Evolutionary conservation across 2,329 filamentous ascomycete genomes (phyloP).

Genomic region (Hawksworthiomyces lignivorus): DNA sequence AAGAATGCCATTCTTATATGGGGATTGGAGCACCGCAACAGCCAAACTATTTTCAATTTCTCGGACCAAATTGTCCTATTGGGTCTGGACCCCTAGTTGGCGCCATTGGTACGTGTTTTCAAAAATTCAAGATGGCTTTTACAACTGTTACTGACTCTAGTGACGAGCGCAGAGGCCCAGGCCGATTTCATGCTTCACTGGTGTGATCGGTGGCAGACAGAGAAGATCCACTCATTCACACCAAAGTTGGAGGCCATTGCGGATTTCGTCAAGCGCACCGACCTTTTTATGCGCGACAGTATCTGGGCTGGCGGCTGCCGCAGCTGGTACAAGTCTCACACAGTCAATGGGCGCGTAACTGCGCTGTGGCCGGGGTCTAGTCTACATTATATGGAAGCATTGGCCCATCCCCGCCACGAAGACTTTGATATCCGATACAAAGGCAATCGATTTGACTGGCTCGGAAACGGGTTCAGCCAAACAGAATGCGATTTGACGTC

Average conservation of each 20-base stretch:
- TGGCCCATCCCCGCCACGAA: slow-evolving; percentile 21
- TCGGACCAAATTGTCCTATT: no score
- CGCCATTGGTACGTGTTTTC: no score
- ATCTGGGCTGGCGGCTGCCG: slow-evolving; percentile 22
- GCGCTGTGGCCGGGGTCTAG: slow-evolving; percentile 15
- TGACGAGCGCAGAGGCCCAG: no score
- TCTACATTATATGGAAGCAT: slow-evolving; percentile 18
- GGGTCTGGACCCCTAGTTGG: no score
- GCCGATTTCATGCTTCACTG: not conserved
- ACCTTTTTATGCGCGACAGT: slow-evolving; percentile 20
- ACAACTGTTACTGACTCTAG: no score
- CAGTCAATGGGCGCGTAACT: slow-evolving; percentile 17
- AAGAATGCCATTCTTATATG: no score
- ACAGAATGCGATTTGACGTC: no score
- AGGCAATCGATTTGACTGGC: slow-evolving; percentile 5
- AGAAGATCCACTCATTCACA: not conserved
- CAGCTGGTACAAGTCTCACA: slow-evolving; percentile 19
- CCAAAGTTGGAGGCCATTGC: not conserved
- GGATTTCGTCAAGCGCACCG: slow-evolving; percentile 19
- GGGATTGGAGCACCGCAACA: no score
- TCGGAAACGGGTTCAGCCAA: slow-evolving; percentile 31
- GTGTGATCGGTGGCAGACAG: not conserved
- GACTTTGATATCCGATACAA: slow-evolving; percentile 20
- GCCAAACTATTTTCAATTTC: no score
- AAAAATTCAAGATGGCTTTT: no score